Conservation (phyloP, 2,329 filamentous ascomycete genomes). For the Xylariales sp. region DNA sequence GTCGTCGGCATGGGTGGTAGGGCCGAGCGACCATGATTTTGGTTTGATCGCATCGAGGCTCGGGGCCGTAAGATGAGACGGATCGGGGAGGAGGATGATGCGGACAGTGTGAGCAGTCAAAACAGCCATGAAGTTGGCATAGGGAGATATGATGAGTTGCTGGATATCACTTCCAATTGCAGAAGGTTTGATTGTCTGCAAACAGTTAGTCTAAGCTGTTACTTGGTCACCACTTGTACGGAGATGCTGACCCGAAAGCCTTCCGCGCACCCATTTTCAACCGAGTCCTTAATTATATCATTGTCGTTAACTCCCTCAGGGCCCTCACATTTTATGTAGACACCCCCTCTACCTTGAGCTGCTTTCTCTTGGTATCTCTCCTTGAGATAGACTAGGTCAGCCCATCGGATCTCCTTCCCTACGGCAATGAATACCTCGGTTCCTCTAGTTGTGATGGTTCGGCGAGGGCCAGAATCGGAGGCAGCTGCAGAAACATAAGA, state of each 20-base stretch:
- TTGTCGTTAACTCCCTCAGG: constrained; percentile 52
- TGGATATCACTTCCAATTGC: constrained; percentile 84
- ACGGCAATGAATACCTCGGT: constrained; percentile 90
- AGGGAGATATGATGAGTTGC: constrained; percentile 86
- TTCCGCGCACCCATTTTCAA: constrained; percentile 49
- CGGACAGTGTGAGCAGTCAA: constrained; percentile 89
- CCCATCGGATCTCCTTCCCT: constrained; percentile 92
- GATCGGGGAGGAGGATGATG: constrained; percentile 85
- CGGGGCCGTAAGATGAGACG: constrained; percentile 76
- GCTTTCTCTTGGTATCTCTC: constrained; percentile 63
- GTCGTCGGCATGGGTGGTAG: constrained; percentile 89
- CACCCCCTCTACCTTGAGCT: constrained; percentile 49
- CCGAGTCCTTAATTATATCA: constrained; percentile 47
- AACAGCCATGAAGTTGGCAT: constrained; percentile 83
- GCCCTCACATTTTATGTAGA: constrained; percentile 62
- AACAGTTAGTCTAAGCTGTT: constrained; percentile 27
- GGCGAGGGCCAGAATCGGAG: constrained; percentile 60
- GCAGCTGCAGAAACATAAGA: constrained; percentile 55
- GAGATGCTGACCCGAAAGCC: constrained; percentile 59
- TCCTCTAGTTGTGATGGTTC: constrained; percentile 82
- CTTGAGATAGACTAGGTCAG: constrained; percentile 84
- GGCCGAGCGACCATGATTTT: constrained; percentile 91
- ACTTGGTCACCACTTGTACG: constrained; percentile 1
- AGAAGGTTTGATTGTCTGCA: constrained; percentile 78
- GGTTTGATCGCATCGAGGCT: constrained; percentile 78